Evolutionary conservation across 148 eudicot genomes (phyloP).

Genomic region (Oxyria digyna): DNA sequence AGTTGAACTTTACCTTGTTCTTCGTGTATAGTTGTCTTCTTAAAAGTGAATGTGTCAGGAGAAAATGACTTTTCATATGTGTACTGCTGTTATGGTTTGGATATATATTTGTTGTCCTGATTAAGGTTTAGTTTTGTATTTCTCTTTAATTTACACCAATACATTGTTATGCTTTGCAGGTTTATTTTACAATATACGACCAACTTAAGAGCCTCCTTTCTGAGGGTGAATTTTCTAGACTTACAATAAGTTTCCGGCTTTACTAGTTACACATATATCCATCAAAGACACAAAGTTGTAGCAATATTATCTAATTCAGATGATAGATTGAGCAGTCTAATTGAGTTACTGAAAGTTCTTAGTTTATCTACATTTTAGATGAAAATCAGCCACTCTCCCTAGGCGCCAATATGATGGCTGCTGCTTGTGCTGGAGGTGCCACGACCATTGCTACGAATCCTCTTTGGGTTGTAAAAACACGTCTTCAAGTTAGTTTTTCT

Average conservation of each 20-base stretch:
- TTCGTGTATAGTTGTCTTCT: neutral
- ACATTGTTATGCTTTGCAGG: constrained; percentile 35
- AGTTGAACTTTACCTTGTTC: neutral
- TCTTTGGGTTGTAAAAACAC: constrained; percentile 97
- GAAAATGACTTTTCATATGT: neutral
- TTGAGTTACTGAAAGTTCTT: constrained; percentile 15
- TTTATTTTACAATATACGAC: constrained; percentile 83
- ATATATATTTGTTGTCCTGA: neutral
- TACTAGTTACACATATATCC: neutral
- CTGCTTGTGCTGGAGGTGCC: constrained; percentile 97
- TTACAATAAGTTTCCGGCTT: neutral
- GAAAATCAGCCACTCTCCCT: constrained; percentile 69
- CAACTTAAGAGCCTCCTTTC: constrained; percentile 71
- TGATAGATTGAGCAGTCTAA: neutral
- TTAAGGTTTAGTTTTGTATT: neutral
- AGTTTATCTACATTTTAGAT: constrained; percentile 36
- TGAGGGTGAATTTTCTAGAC: constrained; percentile 50
- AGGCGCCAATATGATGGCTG: constrained; percentile 92
- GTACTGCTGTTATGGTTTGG: neutral
- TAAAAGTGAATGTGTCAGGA: neutral
- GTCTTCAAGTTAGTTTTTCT: constrained; percentile 60
- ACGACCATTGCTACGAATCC: constrained; percentile 85
- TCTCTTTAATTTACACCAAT: neutral
- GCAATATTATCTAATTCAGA: neutral
- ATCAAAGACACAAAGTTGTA: neutral